phyloP scores from a whole-genome alignment of 164 flowering plant genomes.

The Stephania japonica region DNA sequence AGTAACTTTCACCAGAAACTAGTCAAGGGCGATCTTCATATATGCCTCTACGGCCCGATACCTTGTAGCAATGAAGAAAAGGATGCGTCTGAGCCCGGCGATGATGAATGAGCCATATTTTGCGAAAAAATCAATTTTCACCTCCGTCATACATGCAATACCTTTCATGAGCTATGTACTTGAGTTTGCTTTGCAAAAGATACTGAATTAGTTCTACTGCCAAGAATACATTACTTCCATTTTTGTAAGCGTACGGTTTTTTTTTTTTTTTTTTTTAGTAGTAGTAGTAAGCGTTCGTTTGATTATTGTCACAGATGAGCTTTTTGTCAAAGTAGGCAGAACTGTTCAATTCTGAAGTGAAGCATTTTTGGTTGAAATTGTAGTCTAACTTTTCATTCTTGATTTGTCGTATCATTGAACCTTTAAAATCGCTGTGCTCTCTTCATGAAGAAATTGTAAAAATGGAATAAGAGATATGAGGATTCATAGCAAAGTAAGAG shows the following conservation, averaged over 20 bases:
- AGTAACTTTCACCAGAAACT: conserved; percentile 57
- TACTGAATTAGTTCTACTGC: neutral
- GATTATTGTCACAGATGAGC: neutral
- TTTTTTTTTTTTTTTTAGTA: no score
- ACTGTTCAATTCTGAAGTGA: no score
- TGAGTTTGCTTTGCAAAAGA: neutral
- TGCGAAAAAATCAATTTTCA: conserved; percentile 10
- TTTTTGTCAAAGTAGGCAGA: neutral
- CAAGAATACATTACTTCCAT: neutral
- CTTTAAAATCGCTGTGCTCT: no score
- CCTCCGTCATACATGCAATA: neutral
- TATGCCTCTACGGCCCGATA: conserved; percentile 68
- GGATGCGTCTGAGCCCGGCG: conserved; percentile 8
- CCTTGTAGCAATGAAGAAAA: conserved; percentile 3
- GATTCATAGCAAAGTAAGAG: no score
- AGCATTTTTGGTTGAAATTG: neutral
- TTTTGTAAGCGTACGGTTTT: neutral
- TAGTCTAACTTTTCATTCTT: no score
- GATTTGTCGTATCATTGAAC: no score
- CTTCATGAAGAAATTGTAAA: no score
- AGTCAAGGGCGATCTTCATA: conserved; percentile 50
- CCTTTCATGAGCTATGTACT: neutral
- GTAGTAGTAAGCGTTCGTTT: neutral
- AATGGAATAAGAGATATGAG: no score
- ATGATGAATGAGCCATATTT: conserved; percentile 11